Evolutionary conservation across 2,329 filamentous ascomycete species (phyloP).

Genomic region (Cladosporium halotolerans): DNA sequence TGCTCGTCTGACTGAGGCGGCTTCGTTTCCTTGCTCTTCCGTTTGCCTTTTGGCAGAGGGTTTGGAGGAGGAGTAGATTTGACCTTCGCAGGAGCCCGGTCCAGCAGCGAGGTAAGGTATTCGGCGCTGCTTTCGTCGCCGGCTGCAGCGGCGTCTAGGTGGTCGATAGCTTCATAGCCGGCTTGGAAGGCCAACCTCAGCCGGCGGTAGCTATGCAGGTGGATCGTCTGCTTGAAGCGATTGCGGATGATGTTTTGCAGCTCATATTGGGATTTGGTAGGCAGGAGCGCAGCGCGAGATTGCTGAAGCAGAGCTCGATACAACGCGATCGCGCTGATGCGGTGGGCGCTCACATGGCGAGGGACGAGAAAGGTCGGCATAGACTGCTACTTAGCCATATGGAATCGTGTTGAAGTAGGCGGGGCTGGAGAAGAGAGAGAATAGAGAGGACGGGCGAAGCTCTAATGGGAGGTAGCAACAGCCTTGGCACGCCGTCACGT

Average conservation of each 20-base stretch:
- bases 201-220: slow-evolving; percentile 53
- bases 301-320: slow-evolving; percentile 63
- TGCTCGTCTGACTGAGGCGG: background rate
- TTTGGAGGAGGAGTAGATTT: slow-evolving; percentile 15
- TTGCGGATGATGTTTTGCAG: slow-evolving; percentile 55
- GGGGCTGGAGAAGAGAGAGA: too few species aligned
- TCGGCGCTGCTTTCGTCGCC: slow-evolving; percentile 25
- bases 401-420: background rate
- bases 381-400: slow-evolving; percentile 4
- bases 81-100: slow-evolving; percentile 19
- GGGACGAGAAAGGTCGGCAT: slow-evolving; percentile 35
- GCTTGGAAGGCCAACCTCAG: slow-evolving; percentile 57
- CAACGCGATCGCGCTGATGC: slow-evolving; percentile 59
- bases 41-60: background rate
- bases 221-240: slow-evolving; percentile 56
- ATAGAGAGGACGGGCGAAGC: too few species aligned
- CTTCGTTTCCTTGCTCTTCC: slow-evolving; percentile 10
- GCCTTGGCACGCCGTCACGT: too few species aligned
- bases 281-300: slow-evolving; percentile 29
- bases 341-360: slow-evolving; percentile 44
- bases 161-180: slow-evolving; percentile 56
- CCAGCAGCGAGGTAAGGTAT: slow-evolving; percentile 25
- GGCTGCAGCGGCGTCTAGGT: slow-evolving; percentile 36
- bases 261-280: slow-evolving; percentile 33
- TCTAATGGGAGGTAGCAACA: too few species aligned